A percentile compares a stretch with the other conserved stretches of the same genome.
phyloP scores from a whole-genome alignment of 306 rosid genomes.

The Vigna nakashimae region DNA sequence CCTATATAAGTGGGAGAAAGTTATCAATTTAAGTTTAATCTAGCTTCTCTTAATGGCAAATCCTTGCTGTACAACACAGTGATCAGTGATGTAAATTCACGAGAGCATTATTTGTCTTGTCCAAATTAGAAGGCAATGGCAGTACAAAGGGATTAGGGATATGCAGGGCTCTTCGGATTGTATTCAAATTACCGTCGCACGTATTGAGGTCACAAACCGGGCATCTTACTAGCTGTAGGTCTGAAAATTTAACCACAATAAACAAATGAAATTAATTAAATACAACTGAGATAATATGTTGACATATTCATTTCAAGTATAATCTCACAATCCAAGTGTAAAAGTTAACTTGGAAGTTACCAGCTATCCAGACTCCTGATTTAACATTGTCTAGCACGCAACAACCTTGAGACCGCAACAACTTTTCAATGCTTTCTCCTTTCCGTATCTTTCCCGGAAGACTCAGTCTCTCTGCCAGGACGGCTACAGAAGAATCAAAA shows the following conservation, averaged over 20 bases:
- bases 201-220: conserved; percentile 94
- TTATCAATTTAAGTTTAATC: conserved; percentile 39
- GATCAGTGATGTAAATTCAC: conserved; percentile 36
- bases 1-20: conserved; percentile 58
- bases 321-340: neutral
- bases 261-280: conserved; percentile 32
- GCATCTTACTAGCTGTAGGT: conserved; percentile 97
- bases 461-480: conserved; percentile 68
- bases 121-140: conserved; percentile 36
- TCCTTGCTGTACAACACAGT: conserved; percentile 20
- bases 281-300: neutral
- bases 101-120: conserved; percentile 21
- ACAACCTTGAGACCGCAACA: conserved; percentile 69
- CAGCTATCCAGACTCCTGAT: conserved; percentile 96
- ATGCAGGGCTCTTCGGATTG: conserved; percentile 2
- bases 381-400: conserved; percentile 74
- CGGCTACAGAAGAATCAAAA: conserved; percentile 71
- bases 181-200: conserved; percentile 77
- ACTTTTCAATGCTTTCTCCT: conserved; percentile 53
- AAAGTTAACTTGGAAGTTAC: conserved; percentile 51
- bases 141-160: conserved; percentile 28
- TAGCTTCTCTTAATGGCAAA: conserved; percentile 26
- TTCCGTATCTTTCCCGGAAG: conserved; percentile 53
- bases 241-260: conserved; percentile 59
- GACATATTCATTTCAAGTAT: conserved; percentile 33